Conservation (phyloP, 805 yeast species). For the Pichia nanzhaoensis region DNA sequence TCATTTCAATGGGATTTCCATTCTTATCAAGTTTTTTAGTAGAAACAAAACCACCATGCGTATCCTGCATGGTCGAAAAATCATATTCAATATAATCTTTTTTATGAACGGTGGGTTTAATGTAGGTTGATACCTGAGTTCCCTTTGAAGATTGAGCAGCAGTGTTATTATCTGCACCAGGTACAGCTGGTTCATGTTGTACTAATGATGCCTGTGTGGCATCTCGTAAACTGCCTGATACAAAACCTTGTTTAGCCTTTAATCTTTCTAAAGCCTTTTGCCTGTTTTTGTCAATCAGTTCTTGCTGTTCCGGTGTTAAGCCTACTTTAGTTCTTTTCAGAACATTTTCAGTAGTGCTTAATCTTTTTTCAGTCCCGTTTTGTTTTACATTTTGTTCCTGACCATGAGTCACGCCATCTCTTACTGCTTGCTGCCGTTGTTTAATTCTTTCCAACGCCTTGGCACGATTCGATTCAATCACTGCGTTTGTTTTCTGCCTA, state of each 20-base stretch:
- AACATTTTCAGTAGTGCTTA: background rate
- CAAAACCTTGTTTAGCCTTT: constrained; percentile 11
- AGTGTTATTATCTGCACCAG: background rate
- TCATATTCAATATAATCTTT: constrained; percentile 79
- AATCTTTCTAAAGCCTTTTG: constrained; percentile 42
- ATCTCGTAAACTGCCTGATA: constrained; percentile 17
- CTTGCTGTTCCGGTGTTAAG: constrained; percentile 42
- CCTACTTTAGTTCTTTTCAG: constrained; percentile 6
- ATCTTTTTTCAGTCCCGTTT: background rate
- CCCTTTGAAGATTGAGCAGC: background rate
- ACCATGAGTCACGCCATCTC: background rate
- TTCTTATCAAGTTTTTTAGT: constrained; percentile 29
- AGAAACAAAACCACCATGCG: constrained; percentile 76
- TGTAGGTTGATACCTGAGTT: constrained; percentile 13
- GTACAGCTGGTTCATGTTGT: constrained; percentile 8
- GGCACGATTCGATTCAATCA: constrained; percentile 37
- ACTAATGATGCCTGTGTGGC: constrained; percentile 12
- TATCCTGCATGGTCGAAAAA: constrained; percentile 83
- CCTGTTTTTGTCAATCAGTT: constrained; percentile 46
- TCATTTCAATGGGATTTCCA: constrained; percentile 29
- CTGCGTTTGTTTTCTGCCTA: constrained; percentile 39
- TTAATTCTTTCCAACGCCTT: constrained; percentile 55
- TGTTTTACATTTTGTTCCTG: background rate
- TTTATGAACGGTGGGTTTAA: constrained; percentile 45
- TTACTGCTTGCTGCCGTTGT: constrained; percentile 31